Conservation (phyloP, 164 flowering plant species). For the Annona cherimola region DNA sequence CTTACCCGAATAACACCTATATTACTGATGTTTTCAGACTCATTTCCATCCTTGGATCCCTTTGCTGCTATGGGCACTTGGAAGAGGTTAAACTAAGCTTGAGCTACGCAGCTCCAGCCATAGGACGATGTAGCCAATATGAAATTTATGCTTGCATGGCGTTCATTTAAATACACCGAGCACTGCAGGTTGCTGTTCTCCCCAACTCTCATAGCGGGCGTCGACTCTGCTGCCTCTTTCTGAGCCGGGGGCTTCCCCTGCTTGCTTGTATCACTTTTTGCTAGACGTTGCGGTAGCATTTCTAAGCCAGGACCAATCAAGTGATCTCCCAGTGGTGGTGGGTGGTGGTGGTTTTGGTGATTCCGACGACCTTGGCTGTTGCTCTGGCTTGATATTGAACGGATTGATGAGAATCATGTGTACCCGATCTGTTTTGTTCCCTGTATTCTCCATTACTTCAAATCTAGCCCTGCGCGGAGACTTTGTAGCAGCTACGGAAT, state of each 20-base stretch:
- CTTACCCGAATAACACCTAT: no score
- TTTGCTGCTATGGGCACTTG: no score
- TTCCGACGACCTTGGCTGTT: no score
- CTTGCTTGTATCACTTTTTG: slow-evolving; percentile 78
- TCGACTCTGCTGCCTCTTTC: slow-evolving; percentile 62
- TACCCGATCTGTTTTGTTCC: slow-evolving; percentile 28
- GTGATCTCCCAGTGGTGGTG: slow-evolving; percentile 66
- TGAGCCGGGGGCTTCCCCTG: slow-evolving; percentile 83
- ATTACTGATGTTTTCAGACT: no score
- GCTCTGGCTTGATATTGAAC: slow-evolving; percentile 28
- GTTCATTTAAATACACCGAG: slow-evolving; percentile 71
- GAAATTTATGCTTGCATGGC: slow-evolving; percentile 93
- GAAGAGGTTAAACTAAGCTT: no score
- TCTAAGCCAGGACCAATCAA: slow-evolving; percentile 73
- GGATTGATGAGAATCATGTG: slow-evolving; percentile 57
- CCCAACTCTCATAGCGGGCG: slow-evolving; percentile 63
- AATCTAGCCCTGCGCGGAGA: no score
- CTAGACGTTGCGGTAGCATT: slow-evolving; percentile 70
- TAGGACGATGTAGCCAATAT: slow-evolving; percentile 52
- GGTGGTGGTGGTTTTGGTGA: no score
- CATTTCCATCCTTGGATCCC: slow-evolving; percentile 39
- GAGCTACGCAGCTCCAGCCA: slow-evolving; percentile 94
- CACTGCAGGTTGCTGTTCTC: no score
- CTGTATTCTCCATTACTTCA: slow-evolving; percentile 29
- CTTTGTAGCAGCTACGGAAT: no score